phyloP scores from a whole-genome alignment of 306 rosid species.

The Sesbania bispinosa region DNA sequence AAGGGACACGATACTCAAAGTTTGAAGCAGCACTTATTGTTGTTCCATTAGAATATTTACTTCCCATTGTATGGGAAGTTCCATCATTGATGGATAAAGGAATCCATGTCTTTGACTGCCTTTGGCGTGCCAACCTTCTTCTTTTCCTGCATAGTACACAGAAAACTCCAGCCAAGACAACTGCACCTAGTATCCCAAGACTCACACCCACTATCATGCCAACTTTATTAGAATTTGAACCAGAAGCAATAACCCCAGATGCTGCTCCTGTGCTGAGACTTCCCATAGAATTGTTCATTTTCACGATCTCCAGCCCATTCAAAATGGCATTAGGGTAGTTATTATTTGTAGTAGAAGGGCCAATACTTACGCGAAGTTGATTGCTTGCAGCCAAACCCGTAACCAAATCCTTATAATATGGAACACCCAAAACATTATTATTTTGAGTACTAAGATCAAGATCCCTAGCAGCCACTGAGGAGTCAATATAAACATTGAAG shows the following conservation, averaged over 20 bases:
- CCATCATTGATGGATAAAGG: conserved; percentile 59
- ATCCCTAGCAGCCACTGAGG: conserved; percentile 35
- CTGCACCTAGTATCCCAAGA: conserved; percentile 45
- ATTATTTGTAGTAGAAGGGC: conserved; percentile 37
- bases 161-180: conserved; percentile 43
- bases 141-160: conserved; percentile 51
- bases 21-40: conserved; percentile 59
- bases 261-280: conserved; percentile 43
- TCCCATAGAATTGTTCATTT: conserved; percentile 73
- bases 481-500: conserved; percentile 65
- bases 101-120: conserved; percentile 66
- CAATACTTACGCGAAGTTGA: conserved; percentile 59
- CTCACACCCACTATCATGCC: conserved; percentile 60
- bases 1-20: conserved; percentile 59
- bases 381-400: conserved; percentile 29
- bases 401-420: conserved; percentile 57
- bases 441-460: conserved; percentile 37
- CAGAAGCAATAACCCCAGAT: conserved; percentile 14
- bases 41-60: conserved; percentile 70
- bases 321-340: conserved; percentile 63
- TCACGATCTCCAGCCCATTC: conserved; percentile 93
- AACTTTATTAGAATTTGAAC: conserved; percentile 49
- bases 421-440: conserved; percentile 39
- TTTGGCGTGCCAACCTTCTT: conserved; percentile 38
- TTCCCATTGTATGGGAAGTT: conserved; percentile 74